Base-by-base conservation (phyloP, 768 basidiomycete species). In the Kwoniella sp. region DNA sequence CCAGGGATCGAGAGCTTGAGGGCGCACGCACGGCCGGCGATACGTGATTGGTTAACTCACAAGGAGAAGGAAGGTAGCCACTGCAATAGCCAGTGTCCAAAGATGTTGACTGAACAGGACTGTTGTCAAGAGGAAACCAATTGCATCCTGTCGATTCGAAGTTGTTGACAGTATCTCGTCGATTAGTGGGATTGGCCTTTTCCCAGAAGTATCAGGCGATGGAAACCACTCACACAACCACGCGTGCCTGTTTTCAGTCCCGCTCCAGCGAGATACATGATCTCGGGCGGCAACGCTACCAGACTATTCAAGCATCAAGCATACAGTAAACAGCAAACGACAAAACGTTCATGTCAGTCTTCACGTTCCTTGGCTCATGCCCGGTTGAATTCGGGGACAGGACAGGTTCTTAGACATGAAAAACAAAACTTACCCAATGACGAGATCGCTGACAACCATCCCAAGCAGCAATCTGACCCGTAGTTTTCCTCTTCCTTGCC, bases 21-120 rank as follows among this genome's bases (percentile, higher is more conserved):
- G n/a, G n/a, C n/a, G n/a, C n/a, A n/a, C n/a, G n/a, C n/a, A 33
- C 33, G 33, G 13, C 33, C 33, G 13, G 44, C 36, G 51, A 49
- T 40, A 49, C 55, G n/a, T 12, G 2, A 24, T 22, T 10, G 25
- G 33, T 33, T 33, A 4, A 69, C 73, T 55, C 46, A 79, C 78
- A 9, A 79, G 63, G 19, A 79, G 68, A 26, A 74, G 65, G 36
- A 64, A 77, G 10, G 78, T 79, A 2, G 77, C 71, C 15, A 79
- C 52, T 10, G 78, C 78, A 13, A 78, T 77, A n/a, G 55, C 47
- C 44, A 78, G 27, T 24, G 78, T 79, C 76, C 76, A 79, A 1
- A 79, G 59, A 63, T 79, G 76, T 57, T 79, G 78, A 24, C 73
- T 73, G 65, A 77, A 79, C 2, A 79, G 51, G 6, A 73, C 60